phyloP scores from a whole-genome alignment of 768 basidiomycete genomes.

The Naganishia onofrii region DNA sequence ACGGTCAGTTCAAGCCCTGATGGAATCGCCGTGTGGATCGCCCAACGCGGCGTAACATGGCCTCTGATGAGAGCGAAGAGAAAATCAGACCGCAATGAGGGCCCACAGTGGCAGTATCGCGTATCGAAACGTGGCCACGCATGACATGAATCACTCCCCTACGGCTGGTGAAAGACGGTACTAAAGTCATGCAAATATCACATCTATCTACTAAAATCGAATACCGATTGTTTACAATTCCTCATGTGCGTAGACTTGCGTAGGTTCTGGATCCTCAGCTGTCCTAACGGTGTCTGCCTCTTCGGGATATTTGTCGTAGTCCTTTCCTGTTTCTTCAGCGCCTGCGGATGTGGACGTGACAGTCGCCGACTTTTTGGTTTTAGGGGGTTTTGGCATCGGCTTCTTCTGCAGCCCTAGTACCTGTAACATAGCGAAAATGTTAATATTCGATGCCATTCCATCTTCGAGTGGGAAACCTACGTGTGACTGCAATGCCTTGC shows the following conservation, averaged over 20 bases:
- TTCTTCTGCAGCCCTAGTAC: constrained; percentile 25
- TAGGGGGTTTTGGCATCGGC: constrained; percentile 29
- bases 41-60: too few species aligned
- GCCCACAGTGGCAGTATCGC: too few species aligned
- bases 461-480: constrained; percentile 5
- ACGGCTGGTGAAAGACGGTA: too few species aligned
- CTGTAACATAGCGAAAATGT: not conserved
- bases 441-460: not conserved
- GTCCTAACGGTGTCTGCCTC: constrained; percentile 16
- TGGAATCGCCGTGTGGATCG: too few species aligned
- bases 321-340: constrained; percentile 10
- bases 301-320: not conserved
- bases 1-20: too few species aligned
- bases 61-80: too few species aligned
- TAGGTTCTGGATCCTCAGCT: constrained; percentile 6
- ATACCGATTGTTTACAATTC: constrained; percentile 20
- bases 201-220: not conserved
- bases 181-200: not conserved
- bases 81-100: too few species aligned
- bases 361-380: not conserved
- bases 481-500: constrained; percentile 24
- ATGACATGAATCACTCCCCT: too few species aligned
- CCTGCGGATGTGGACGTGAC: constrained; percentile 9
- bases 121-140: too few species aligned
- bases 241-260: constrained; percentile 22